Evolutionary conservation across 2,329 filamentous ascomycete species (phyloP), one percentile per base, ranked within the genome.

Genomic region (Cytospora schulzeri): DNA sequence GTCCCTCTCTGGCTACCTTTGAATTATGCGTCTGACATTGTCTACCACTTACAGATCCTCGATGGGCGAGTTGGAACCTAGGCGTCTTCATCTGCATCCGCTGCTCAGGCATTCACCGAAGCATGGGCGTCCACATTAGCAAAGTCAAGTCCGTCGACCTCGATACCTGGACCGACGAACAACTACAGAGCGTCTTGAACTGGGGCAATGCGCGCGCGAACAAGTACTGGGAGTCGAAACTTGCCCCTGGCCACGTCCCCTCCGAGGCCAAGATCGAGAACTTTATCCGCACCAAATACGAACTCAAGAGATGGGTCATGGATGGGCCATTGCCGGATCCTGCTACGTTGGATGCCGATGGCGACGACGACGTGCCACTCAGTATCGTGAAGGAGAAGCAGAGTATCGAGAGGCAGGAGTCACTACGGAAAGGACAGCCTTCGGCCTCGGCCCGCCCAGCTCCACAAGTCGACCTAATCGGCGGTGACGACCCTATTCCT

Each of bases 301-400:
- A 99, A 77, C 91, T 95, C 61, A 98, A 97, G 85, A 86, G 96
- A 80, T 99, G 95, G 95, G 91, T 93, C n/a, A 98, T 98, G 93
- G 95, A 99, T 67, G 95, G 95, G 1, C 88, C 88, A 6, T 94
- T 96, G 74, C 96, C 96, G 6, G 93, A 98, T 75, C 95, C 96
- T n/a, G 85, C 91, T 3, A 91, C 91, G 1, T 79, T 99, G 59
- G 92, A 96, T 74, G 87, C 81, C 17, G 91, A 92, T 19, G 93
- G 88, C 61, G 94, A 97, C 72, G 93, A 97, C 70, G 93, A 98
- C 76, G 88, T 90, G 19, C 83, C 83, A 5, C 74, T 85, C 67
- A 87, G 83, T 72, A 75, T 88, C 52, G 85, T 88, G 63, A 88
- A 88, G 73, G 86, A 89, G 77, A 89, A 89, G 76, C 85, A 88